Evolutionary conservation across 345 rosid species (phyloP), one percentile per base, ranked within the genome.

Genomic region (Eucalyptus guilfoylei): DNA sequence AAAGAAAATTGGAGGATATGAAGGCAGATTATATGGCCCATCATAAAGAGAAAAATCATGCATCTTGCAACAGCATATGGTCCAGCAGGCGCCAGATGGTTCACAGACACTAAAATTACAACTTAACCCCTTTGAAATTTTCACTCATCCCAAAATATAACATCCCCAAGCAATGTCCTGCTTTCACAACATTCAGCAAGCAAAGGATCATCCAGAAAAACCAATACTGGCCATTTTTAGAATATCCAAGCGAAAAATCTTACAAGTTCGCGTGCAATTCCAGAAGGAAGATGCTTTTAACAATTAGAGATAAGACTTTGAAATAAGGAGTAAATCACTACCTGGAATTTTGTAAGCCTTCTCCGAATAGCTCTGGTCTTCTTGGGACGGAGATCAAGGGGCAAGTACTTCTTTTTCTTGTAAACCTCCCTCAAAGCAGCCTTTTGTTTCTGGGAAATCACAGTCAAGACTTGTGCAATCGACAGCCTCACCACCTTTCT

Each of bases 401-500:
- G 99, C 93, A 96, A 87, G 62, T 92, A 92, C 91, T 95, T 96
- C 95, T 96, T 97, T 30, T 92, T 96, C 95, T 95, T 94, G 91
- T 95, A 97, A 10, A 90, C 99, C 37, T 96, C 98, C 93, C 99
- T 96, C 85, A 97, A 52, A 2, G 97, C 96, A 58, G 95, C 90
- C 95, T 97, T 97, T 94, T 97, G 99, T 89, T 92, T 96, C 92
- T 97, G 99, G 10, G 99, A 96, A 88, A 94, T 94, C 85, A 97
- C 98, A 3, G 99, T 97, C 97, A 97, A 90, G 5, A 97, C 99
- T 90, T 96, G 98, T 7, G 98, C 99, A 42, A 97, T 96, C 7
- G 97, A 95, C 95, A 94, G 89, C 94, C 99, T 95, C 93, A 97
- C 99, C 87, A 97, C 98, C 98, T 96, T 96, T 86, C 99, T 97